phyloP scores from a whole-genome alignment of 805 yeast genomes.

The Jamesozyma lodderae region DNA sequence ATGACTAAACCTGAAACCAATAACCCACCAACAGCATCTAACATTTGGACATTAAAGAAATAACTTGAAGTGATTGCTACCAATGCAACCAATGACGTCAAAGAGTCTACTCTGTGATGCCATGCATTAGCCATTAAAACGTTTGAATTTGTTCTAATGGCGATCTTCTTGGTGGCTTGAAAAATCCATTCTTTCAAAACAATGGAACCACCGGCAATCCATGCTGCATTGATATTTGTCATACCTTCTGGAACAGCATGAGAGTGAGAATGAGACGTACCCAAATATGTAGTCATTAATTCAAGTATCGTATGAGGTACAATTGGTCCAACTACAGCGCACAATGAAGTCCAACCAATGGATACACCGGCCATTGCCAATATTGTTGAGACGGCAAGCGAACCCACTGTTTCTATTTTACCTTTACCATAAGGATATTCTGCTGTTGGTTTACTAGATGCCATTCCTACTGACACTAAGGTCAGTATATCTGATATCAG shows the following conservation, averaged over 20 bases:
- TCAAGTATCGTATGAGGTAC: constrained; percentile 57
- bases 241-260: constrained; percentile 31
- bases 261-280: constrained; percentile 30
- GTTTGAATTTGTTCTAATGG: constrained; percentile 67
- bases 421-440: constrained; percentile 84
- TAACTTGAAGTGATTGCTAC: constrained; percentile 82
- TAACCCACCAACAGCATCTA: constrained; percentile 89
- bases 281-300: constrained; percentile 25
- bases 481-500: constrained; percentile 84
- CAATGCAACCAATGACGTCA: constrained; percentile 86
- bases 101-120: constrained; percentile 94
- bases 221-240: constrained; percentile 83
- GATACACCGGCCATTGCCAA: constrained; percentile 80
- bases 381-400: constrained; percentile 77
- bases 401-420: constrained; percentile 85
- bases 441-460: constrained; percentile 48
- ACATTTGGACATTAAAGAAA: constrained; percentile 65
- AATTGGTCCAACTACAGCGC: constrained; percentile 56
- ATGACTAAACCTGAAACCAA: constrained; percentile 75
- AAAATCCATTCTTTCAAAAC: constrained; percentile 81
- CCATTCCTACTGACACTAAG: constrained; percentile 74
- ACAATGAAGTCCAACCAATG: constrained; percentile 79
- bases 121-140: constrained; percentile 95
- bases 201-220: constrained; percentile 89
- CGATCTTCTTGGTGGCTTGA: constrained; percentile 73